These are phyloP conservation scores for Arabis alpina DNA, from an alignment of 345 rosid genomes.

Conservation along the genomic window DNA sequence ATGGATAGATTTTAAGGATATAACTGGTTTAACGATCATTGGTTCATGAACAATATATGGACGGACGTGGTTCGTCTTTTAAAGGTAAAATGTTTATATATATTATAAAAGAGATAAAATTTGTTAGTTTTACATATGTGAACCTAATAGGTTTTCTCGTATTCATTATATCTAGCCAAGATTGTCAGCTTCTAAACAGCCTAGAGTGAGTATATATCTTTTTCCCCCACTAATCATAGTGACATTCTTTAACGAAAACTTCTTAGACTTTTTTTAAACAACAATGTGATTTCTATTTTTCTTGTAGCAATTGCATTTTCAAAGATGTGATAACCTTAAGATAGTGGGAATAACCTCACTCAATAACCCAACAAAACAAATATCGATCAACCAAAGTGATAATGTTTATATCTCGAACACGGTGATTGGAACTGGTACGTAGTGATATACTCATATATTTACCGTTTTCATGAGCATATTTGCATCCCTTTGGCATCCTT, in stretches of 20 bases:
- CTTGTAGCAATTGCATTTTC: constrained; percentile 40
- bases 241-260: background rate
- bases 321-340: constrained; percentile 31
- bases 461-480: no score
- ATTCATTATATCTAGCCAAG: background rate
- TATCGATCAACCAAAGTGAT: constrained; percentile 34
- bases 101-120: background rate
- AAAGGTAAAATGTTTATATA: constrained; percentile 10
- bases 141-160: background rate
- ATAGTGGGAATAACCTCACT: constrained; percentile 42
- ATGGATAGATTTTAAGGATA: constrained; percentile 5
- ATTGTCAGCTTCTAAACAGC: constrained; percentile 2
- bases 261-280: background rate
- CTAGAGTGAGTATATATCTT: constrained; percentile 28
- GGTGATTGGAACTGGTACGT: constrained; percentile 51
- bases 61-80: constrained; percentile 31
- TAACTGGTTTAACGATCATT: constrained; percentile 4
- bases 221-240: background rate
- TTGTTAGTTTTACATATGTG: background rate
- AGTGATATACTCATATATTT: no score
- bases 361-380: constrained; percentile 51
- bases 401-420: constrained; percentile 43
- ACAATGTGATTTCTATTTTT: background rate
- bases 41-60: constrained; percentile 37
- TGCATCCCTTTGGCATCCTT: no score